Conservation (phyloP, 495 filamentous ascomycete species). For the Hypomontagnella monticulosa region DNA sequence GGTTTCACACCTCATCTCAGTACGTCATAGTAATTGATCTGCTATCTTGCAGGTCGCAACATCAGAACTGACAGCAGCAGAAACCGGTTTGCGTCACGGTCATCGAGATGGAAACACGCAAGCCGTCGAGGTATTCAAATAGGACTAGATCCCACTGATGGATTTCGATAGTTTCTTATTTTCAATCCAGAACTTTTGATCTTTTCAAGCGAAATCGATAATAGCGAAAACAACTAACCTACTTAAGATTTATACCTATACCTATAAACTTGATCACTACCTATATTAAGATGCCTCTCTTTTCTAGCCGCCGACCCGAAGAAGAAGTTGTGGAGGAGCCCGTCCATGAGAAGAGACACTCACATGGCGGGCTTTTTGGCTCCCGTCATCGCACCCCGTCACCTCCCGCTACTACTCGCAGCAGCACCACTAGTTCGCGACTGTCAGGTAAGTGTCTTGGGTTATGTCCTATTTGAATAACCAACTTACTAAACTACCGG, state of each 20-base stretch:
- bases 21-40: slow-evolving; percentile 39
- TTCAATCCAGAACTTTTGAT: background rate
- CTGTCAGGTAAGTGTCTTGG: slow-evolving; percentile 32
- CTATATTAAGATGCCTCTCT: slow-evolving; percentile 55
- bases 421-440: slow-evolving; percentile 45
- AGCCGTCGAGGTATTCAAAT: slow-evolving; percentile 26
- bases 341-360: slow-evolving; percentile 49
- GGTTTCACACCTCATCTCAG: slow-evolving; percentile 9
- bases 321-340: slow-evolving; percentile 52
- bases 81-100: slow-evolving; percentile 37
- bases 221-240: background rate
- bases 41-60: slow-evolving; percentile 11
- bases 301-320: slow-evolving; percentile 51
- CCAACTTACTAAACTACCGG: background rate
- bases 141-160: slow-evolving; percentile 1
- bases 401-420: slow-evolving; percentile 40
- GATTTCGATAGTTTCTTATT: background rate
- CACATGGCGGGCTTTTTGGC: slow-evolving; percentile 53
- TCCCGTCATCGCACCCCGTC: slow-evolving; percentile 56
- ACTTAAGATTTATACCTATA: background rate
- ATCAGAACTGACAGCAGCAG: slow-evolving; percentile 14
- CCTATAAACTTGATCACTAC: background rate
- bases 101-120: slow-evolving; percentile 29
- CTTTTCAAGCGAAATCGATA: background rate
- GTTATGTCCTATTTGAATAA: slow-evolving; percentile 24